Evolutionary conservation across 1,284 basidiomycete genomes (phyloP), one percentile per base, ranked within the genome.

Genomic region (Tremellales sp.): DNA sequence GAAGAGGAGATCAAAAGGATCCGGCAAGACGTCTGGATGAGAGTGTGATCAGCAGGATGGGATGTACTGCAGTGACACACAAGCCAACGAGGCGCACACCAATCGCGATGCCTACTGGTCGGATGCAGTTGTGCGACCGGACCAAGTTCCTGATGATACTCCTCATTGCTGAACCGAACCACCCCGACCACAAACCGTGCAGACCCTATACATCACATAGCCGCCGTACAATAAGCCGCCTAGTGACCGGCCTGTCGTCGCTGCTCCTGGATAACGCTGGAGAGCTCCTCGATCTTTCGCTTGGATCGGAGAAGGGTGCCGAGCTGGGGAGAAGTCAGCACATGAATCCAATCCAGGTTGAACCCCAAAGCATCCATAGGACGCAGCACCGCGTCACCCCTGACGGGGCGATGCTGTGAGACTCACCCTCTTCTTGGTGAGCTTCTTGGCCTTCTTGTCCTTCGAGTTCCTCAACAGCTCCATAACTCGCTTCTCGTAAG

Each of bases 381-480:
- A n/a, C n/a, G n/a, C n/a, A n/a, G n/a, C 29, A 8, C 29, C 29
- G 15, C 29, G 29, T 8, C 15, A 8, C 29, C 10, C 29, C 29
- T 31, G 29, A 8, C 29, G 29, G 15, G 10, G 29, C 15, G 29
- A 31, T 8, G 15, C 15, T 8, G 17, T 23, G 27, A n/a, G n/a
- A 74, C 90, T 65, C 72, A 94, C 91, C 81, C 91, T 84, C 81
- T 93, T 94, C 84, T 97, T 97, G 65, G 91, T 93, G 79, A 96
- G 80, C 80, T 96, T 97, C 77, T 89, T 83, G 55, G 93, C 93
- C 80, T 93, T 94, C 84, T 97, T 97, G 77, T 97, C 92, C 89
- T 97, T 97, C 62, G 91, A 96, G 85, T 97, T 98, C 76, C 94
- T 85, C 80, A 98, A 79, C 82, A 99, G 77, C 79, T 99, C 96